These are phyloP conservation scores for Canariomyces notabilis DNA, from an alignment of 2,329 filamentous ascomycete species.

Conservation along the genomic window DNA sequence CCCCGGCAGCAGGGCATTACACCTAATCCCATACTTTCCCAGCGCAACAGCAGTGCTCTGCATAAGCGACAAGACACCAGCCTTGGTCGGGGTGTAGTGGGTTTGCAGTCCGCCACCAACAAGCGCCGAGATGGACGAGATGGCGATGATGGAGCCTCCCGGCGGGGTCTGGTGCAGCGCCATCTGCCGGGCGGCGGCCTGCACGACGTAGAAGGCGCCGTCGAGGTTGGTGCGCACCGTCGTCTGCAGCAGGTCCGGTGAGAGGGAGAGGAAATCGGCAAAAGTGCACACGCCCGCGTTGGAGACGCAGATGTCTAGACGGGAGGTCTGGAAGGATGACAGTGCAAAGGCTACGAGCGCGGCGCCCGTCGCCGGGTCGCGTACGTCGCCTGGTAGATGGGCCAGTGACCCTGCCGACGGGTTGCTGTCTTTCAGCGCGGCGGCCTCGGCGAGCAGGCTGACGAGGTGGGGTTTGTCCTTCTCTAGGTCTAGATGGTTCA, in stretches of 20 bases:
- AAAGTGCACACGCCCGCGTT: slow-evolving; percentile 90
- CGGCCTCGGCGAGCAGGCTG: slow-evolving; percentile 49
- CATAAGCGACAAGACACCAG: slow-evolving; percentile 74
- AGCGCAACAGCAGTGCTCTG: slow-evolving; percentile 77
- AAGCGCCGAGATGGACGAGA: slow-evolving; percentile 68
- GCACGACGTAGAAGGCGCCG: slow-evolving; percentile 82
- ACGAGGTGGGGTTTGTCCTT: slow-evolving; percentile 48
- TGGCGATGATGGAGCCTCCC: slow-evolving; percentile 75
- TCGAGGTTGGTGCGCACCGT: slow-evolving; percentile 78
- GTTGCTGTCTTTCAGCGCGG: slow-evolving; percentile 39
- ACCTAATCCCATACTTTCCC: slow-evolving; percentile 69
- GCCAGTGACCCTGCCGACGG: slow-evolving; percentile 54
- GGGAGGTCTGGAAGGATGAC: slow-evolving; percentile 47
- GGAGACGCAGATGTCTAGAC: slow-evolving; percentile 74
- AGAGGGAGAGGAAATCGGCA: slow-evolving; percentile 74
- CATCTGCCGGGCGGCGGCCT: slow-evolving; percentile 83
- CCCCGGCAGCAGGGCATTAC: slow-evolving; percentile 78
- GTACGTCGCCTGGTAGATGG: slow-evolving; percentile 71
- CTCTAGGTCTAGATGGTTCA: slow-evolving; percentile 69
- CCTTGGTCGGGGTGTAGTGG: slow-evolving; percentile 88
- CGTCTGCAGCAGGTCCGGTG: slow-evolving; percentile 61
- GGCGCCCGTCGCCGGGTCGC: slow-evolving; percentile 64
- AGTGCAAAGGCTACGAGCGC: slow-evolving; percentile 64
- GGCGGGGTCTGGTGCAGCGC: slow-evolving; percentile 53
- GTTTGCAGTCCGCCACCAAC: slow-evolving; percentile 74